Conservation (phyloP, 2,329 filamentous ascomycete species). For the Malbranchea zuffiana region DNA sequence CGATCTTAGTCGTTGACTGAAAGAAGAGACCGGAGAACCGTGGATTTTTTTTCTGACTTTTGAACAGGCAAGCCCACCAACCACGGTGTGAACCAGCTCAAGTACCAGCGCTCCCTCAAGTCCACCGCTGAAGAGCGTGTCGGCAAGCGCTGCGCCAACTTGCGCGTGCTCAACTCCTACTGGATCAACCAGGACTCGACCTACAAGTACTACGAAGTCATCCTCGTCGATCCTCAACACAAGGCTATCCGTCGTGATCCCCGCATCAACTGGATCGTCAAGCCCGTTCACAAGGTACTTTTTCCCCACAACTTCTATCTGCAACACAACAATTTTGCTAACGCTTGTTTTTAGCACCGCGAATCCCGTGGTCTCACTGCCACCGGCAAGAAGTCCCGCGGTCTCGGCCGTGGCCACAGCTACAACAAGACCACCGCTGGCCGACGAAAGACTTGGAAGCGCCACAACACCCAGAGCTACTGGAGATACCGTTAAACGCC, state of each 20-base stretch:
- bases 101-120: constrained; percentile 99
- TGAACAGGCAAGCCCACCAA: constrained; percentile 95
- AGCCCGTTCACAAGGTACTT: constrained; percentile 84
- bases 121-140: constrained; percentile 99
- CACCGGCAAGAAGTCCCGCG: constrained; percentile 98
- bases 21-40: neutral
- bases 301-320: neutral
- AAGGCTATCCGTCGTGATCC: constrained; percentile 98
- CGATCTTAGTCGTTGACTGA: neutral
- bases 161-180: constrained; percentile 99
- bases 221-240: constrained; percentile 99
- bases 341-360: constrained; percentile 56
- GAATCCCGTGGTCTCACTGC: constrained; percentile 93
- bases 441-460: constrained; percentile 99
- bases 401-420: constrained; percentile 97
- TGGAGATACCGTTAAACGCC: constrained; percentile 80
- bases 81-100: constrained; percentile 99
- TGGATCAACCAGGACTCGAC: constrained; percentile 99
- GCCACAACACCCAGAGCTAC: constrained; percentile 97
- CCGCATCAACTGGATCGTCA: constrained; percentile 99
- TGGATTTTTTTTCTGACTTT: constrained; percentile 1
- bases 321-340: constrained; percentile 5
- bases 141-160: constrained; percentile 95
- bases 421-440: constrained; percentile 98
- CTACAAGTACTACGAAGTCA: constrained; percentile 99